Evolutionary conservation across 495 filamentous ascomycete species (phyloP), one percentile per base, ranked within the genome.

Genomic region (Rostrohypoxylon terebratum): DNA sequence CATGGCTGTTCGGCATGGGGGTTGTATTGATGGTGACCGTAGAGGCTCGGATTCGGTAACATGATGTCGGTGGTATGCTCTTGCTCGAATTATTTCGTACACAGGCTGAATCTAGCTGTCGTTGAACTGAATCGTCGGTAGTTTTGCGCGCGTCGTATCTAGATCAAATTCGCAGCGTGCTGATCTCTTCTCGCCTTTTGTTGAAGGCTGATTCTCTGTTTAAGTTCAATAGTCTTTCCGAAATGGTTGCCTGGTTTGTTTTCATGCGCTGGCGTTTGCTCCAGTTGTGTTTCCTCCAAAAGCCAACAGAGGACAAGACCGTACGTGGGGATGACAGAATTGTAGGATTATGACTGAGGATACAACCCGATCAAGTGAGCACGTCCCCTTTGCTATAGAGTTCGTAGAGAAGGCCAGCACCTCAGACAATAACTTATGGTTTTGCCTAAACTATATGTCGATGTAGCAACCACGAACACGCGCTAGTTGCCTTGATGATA

Each of bases 1-100:
- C 92, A 93, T 76, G 91, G 85, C 68, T 90, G 89, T 76, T 95
- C 92, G 77, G 88, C 86, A 79, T 91, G 91, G 54, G 85, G 88
- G 66, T 87, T 81, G 40, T 91, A 94, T 75, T 94, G 92, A 78
- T 94, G 92, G 80, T 96, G 93, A 18, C 77, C 81, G 73, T 84
- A 85, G 58, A 84, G 78, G 73, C 79, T 81, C 53, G 79, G 79
- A 59, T 79, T 77, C 13, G 80, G 78, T 78, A 81, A 78, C 82
- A 83, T 83, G 67, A 71, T 80, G 66, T 36, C 45, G 54, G 57
- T 31, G 36, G 58, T 42, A 53, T 57, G 61, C 16, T 33, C 16
- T 59, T 14, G 60, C 28, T 58, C 20, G n/a, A 51, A 21, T 50
- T 23, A 50, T 18, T 54, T 58, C 36, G 18, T 16, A 38, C 44